These are phyloP conservation scores for Phaeotremella skinneri DNA, from an alignment of 768 basidiomycete genomes.

Conservation along the genomic window DNA sequence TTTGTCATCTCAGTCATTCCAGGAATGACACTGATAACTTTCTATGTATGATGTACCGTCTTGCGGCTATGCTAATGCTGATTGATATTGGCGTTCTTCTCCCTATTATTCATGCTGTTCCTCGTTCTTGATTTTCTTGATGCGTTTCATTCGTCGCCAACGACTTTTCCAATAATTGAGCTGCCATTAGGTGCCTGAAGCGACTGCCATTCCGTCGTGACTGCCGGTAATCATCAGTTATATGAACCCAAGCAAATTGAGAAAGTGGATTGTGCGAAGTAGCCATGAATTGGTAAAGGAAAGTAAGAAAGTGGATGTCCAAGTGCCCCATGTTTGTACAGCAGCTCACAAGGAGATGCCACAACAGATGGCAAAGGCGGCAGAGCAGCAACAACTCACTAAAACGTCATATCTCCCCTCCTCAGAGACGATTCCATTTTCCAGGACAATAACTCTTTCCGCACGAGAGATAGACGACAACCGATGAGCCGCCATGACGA, in stretches of 20 bases:
- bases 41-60: neutral
- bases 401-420: slow-evolving; percentile 76
- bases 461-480: slow-evolving; percentile 86
- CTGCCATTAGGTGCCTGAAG: slow-evolving; percentile 84
- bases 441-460: slow-evolving; percentile 83
- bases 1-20: too few species aligned
- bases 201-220: slow-evolving; percentile 68
- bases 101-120: neutral
- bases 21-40: neutral
- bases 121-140: neutral
- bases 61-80: neutral
- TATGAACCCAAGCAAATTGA: too few species aligned
- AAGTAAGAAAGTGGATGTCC: too few species aligned
- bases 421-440: slow-evolving; percentile 81
- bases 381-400: slow-evolving; percentile 54
- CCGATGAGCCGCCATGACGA: slow-evolving; percentile 83
- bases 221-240: slow-evolving; percentile 50
- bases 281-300: too few species aligned
- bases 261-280: too few species aligned
- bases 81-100: neutral
- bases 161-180: slow-evolving; percentile 61
- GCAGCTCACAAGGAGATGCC: too few species aligned
- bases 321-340: too few species aligned
- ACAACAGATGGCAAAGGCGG: slow-evolving; percentile 3
- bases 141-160: slow-evolving; percentile 12